Evolutionary conservation across 2,329 filamentous ascomycete genomes (phyloP), one percentile per base, ranked within the genome.

Genomic region (Rugonectria rugulosa): DNA sequence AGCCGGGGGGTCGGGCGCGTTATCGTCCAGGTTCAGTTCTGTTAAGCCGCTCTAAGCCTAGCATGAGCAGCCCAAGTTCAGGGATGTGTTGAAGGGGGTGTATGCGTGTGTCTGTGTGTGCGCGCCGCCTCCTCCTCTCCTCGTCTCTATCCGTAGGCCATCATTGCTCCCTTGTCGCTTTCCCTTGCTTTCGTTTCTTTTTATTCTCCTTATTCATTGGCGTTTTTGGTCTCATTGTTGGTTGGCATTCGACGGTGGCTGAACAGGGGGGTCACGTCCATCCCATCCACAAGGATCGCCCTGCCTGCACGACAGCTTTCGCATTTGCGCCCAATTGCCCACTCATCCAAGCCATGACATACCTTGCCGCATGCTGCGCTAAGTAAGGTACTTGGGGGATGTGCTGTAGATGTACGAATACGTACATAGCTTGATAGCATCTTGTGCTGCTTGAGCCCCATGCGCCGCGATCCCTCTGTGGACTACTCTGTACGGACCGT

Each of bases 1-100:
- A 59, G 55, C 60, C 42, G 44, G 53, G 53, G 62, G 50, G 49
- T 26, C 41, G 40, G 50, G 47, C 38, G 44, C 37, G 59, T 49
- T 60, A 57, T 63, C 56, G 50, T 47, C 21, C 49, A 49, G 15
- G 19, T 40, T 20, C n/a, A 6, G 4, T 10, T 10, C 11, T 40
- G 36, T 63, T 53, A 62, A 56, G 48, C 56, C 53, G 60, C 59
- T 65, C 62, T 57, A 38, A 57, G 63, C 55, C 50, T 62, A 60
- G 51, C n/a, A n/a, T n/a, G n/a, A n/a, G n/a, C n/a, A 40, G 20
- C 36, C 20, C 36, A n/a, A 6, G 32, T 37, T 8, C 15, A 37
- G 19, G 36, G 19, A 14, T 34, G 31, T n/a, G n/a, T n/a, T n/a
- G n/a, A n/a, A n/a, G n/a, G n/a, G n/a, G n/a, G n/a, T n/a, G n/a